phyloP scores from a whole-genome alignment of 2,329 filamentous ascomycete genomes.

The Lojkania enalia region DNA sequence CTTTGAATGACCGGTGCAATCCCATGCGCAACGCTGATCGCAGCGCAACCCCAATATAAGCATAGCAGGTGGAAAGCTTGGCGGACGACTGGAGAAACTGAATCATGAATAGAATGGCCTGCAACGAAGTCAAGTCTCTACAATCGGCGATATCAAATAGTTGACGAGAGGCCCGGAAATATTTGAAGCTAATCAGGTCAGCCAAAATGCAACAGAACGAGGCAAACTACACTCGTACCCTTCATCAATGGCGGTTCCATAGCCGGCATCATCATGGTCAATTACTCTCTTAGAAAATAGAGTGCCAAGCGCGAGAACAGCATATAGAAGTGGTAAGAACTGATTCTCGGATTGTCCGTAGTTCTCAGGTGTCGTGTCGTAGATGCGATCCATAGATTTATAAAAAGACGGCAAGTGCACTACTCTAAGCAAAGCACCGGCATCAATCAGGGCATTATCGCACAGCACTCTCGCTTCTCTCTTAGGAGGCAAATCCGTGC shows the following conservation, averaged over 20 bases:
- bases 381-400: conserved; percentile 74
- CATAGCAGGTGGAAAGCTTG: conserved; percentile 57
- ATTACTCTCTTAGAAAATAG: conserved; percentile 49
- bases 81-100: conserved; percentile 57
- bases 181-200: conserved; percentile 48
- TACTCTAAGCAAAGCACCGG: conserved; percentile 67
- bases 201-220: not conserved
- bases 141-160: conserved; percentile 58
- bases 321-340: conserved; percentile 54
- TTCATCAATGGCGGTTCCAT: conserved; percentile 53
- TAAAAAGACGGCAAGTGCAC: conserved; percentile 84
- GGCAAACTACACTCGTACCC: conserved; percentile 44
- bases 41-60: conserved; percentile 56
- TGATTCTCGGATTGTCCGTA: conserved; percentile 51
- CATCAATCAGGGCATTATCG: conserved; percentile 64
- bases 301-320: conserved; percentile 52
- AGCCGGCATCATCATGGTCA: conserved; percentile 45
- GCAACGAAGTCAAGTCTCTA: conserved; percentile 53
- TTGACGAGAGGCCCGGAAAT: conserved; percentile 53
- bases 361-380: conserved; percentile 62
- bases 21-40: conserved; percentile 57
- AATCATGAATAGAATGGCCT: conserved; percentile 59
- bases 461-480: conserved; percentile 61
- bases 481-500: conserved; percentile 67
- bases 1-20: conserved; percentile 54